These are phyloP conservation scores for Russula griseocarnosa DNA, from an alignment of 768 basidiomycete species.

Conservation along the genomic window DNA sequence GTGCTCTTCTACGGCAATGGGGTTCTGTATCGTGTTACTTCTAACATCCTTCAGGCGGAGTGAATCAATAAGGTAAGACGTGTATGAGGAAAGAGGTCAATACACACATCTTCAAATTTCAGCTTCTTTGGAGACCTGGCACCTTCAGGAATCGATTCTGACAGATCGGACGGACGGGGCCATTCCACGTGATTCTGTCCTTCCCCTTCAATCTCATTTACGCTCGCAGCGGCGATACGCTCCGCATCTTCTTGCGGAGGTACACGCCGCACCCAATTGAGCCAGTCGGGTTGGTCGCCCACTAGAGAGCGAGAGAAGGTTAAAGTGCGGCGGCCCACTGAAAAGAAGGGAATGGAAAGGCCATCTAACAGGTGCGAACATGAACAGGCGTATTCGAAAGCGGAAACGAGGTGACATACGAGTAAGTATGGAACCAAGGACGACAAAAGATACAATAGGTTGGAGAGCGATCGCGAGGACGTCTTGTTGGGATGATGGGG, in stretches of 20 bases:
- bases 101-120: background rate
- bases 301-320: constrained; percentile 12
- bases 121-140: background rate
- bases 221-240: background rate
- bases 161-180: background rate
- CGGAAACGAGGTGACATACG: constrained; percentile 42
- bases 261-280: constrained; percentile 26
- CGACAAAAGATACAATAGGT: constrained; percentile 84
- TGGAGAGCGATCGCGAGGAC: constrained; percentile 67
- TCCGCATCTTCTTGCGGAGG: constrained; percentile 3
- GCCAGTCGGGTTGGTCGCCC: constrained; percentile 25
- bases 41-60: background rate
- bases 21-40: background rate
- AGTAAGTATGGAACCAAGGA: constrained; percentile 78
- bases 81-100: background rate
- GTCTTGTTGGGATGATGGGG: constrained; percentile 67
- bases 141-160: background rate
- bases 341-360: constrained; percentile 52
- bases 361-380: constrained; percentile 36
- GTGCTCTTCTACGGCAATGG: background rate
- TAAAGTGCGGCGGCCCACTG: constrained; percentile 31
- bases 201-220: background rate
- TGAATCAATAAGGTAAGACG: background rate
- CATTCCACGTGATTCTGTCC: background rate
- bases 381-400: background rate